Base-by-base conservation (phyloP, 495 filamentous ascomycete species). In the Xylaria cubensis region DNA sequence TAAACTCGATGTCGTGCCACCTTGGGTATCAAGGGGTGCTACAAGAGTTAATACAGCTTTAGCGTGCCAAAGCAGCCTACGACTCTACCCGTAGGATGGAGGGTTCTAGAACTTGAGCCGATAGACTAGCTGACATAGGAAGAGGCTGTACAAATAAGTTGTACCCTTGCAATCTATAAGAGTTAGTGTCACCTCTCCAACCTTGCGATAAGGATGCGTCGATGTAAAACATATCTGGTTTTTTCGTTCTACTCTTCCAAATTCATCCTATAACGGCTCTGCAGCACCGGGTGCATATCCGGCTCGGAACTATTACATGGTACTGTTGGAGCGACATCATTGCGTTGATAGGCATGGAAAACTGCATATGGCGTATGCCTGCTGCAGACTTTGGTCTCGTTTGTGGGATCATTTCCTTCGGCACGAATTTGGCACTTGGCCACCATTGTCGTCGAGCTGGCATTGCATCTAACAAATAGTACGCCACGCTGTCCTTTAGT, bases 1-100 rank as follows among this genome's bases (percentile, higher is more conserved):
- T 61, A 46, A 65, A 50, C 17, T 56, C 24, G 55, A 76, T 62
- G 75, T 32, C 42, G 77, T 79, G 74, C 58, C 58, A 79, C 77
- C 62, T 78, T 79, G 74, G 76, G 77, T 79, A 76, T 68, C 71
- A 66, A 74, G 51, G 75, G 63, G 72, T 72, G 62, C 39, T 42
- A 72, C 70, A 41, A 41, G 63, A 59, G 7, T 29, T 24, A n/a
- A 26, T 21, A 17, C 44, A 15, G 39, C 26, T 71, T 34, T 50
- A 65, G 62, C 26, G 39, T 36, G 24, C 12, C 3, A 48, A 58
- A 53, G 1, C 1, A 6, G 50, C 55, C 15, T 51, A 65, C 34
- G 26, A 58, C 21, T 44, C 39, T 21, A 34, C 19, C 58, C 29
- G 19, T 55, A 42, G 58, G 17, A 12, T 29, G 39, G 50, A 46